phyloP scores from a whole-genome alignment of 2,329 filamentous ascomycete genomes.

The Trichothecium roseum region DNA sequence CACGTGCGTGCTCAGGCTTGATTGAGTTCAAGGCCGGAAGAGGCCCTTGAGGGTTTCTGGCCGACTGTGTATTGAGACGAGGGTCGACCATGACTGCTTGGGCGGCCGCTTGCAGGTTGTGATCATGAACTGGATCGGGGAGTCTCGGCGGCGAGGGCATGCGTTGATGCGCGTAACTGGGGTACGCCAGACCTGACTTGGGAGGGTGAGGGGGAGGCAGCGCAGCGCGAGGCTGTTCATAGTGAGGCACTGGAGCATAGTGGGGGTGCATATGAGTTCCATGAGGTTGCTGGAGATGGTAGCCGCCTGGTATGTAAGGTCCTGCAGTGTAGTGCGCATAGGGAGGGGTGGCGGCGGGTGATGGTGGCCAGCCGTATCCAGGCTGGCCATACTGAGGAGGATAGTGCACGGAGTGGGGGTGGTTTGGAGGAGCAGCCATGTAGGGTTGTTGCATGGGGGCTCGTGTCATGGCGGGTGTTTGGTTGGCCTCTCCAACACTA shows the following conservation, averaged over 20 bases:
- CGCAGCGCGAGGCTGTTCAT: conserved; percentile 5
- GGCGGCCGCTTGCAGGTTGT: conserved; percentile 31
- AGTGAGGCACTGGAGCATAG: conserved; percentile 14
- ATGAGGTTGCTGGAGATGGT: conserved; percentile 12
- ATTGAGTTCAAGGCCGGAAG: conserved; percentile 30
- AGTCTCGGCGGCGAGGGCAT: conserved; percentile 21
- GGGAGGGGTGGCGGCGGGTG: conserved; percentile 43
- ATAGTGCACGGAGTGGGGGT: conserved; percentile 20
- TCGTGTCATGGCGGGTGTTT: conserved; percentile 70
- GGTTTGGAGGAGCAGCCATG: conserved; percentile 18
- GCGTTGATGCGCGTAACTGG: conserved; percentile 21
- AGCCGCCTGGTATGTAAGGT: conserved; percentile 21
- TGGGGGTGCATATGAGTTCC: conserved; percentile 11
- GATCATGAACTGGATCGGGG: conserved; percentile 31
- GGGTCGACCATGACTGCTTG: conserved; percentile 30
- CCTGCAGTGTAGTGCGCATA: conserved; percentile 34
- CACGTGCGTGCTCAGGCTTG: conserved; percentile 15
- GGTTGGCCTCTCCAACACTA: conserved; percentile 75
- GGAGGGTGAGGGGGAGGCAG: conserved; percentile 24
- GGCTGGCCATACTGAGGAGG: conserved; percentile 30
- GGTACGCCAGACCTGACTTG: conserved; percentile 16
- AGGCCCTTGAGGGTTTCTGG: conserved; percentile 29
- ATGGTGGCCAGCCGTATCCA: conserved; percentile 44
- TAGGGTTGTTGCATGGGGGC: conserved; percentile 45
- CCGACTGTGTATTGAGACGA: conserved; percentile 19